phyloP scores from a whole-genome alignment of 306 rosid species.

The Prunus dulcis region DNA sequence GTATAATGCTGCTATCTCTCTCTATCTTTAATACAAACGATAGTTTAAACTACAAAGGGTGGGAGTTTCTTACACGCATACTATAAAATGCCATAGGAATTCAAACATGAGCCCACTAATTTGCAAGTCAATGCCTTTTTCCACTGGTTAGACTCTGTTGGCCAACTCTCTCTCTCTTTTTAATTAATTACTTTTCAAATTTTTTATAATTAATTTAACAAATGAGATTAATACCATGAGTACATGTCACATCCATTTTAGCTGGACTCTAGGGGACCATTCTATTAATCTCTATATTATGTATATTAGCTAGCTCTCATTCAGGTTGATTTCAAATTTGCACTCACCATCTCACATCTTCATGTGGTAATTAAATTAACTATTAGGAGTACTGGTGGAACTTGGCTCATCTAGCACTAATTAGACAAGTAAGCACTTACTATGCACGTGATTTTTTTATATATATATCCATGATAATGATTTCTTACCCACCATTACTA shows the following conservation, averaged over 20 bases:
- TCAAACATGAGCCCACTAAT: no score
- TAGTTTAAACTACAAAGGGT: not conserved
- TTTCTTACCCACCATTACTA: not conserved
- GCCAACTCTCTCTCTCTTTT: no score
- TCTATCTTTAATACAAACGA: not conserved
- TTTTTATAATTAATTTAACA: no score
- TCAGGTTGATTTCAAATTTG: not conserved
- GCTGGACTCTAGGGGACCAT: slow-evolving; percentile 27
- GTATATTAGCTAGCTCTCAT: not conserved
- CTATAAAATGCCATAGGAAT: no score
- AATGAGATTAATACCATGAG: no score
- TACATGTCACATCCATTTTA: slow-evolving; percentile 23
- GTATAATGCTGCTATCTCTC: slow-evolving; percentile 15
- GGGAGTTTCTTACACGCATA: no score
- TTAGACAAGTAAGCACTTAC: not conserved
- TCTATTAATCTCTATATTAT: no score
- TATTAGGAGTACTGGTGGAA: not conserved
- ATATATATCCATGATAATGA: not conserved
- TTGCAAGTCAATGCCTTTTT: no score
- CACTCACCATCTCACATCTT: not conserved
- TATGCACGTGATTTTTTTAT: not conserved
- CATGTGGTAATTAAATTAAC: not conserved
- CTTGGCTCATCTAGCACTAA: not conserved
- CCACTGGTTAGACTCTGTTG: no score
- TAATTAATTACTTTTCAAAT: no score